Percentiles rank a stretch among this genome's conserved stretches.
Conservation (phyloP, 2,329 filamentous ascomycete species). For the Penicillium paneum region DNA sequence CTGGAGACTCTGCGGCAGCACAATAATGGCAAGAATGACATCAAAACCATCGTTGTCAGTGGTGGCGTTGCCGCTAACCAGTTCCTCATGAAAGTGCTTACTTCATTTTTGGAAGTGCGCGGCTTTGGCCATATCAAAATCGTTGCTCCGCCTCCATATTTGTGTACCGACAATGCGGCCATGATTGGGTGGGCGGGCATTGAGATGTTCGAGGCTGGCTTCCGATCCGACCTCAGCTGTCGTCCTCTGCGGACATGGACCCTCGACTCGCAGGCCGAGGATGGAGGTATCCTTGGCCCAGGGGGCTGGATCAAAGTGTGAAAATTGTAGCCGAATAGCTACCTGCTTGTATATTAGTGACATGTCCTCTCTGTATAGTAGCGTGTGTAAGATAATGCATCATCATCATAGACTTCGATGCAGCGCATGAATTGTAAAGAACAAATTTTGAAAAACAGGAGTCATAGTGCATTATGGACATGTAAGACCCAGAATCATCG, state of each 20-base stretch:
- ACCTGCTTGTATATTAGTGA: constrained; percentile 22
- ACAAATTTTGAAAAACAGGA: background rate
- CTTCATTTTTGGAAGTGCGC: constrained; percentile 61
- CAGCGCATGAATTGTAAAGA: constrained; percentile 1
- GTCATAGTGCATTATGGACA: constrained; percentile 11
- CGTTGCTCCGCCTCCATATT: constrained; percentile 67
- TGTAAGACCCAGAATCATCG: constrained; percentile 14
- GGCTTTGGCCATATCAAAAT: constrained; percentile 62
- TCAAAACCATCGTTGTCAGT: constrained; percentile 71
- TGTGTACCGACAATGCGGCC: constrained; percentile 93
- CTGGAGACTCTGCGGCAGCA: constrained; percentile 47
- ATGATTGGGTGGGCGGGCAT: constrained; percentile 96
- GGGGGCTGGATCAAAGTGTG: constrained; percentile 47
- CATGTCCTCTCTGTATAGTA: constrained; percentile 11
- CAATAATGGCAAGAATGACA: constrained; percentile 23
- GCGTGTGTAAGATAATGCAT: background rate
- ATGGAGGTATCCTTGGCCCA: constrained; percentile 66
- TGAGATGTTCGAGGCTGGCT: constrained; percentile 86
- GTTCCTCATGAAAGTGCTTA: constrained; percentile 68
- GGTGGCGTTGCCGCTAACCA: constrained; percentile 87
- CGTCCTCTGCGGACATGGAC: constrained; percentile 68
- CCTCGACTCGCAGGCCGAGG: constrained; percentile 60
- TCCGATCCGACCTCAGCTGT: constrained; percentile 60
- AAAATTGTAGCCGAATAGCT: constrained; percentile 31
- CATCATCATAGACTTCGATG: background rate